Percentiles rank a stretch among this genome's conserved stretches.
Evolutionary conservation across 2,329 filamentous ascomycete genomes (phyloP).

Genomic region (Pseudogymnoascus sp.): DNA sequence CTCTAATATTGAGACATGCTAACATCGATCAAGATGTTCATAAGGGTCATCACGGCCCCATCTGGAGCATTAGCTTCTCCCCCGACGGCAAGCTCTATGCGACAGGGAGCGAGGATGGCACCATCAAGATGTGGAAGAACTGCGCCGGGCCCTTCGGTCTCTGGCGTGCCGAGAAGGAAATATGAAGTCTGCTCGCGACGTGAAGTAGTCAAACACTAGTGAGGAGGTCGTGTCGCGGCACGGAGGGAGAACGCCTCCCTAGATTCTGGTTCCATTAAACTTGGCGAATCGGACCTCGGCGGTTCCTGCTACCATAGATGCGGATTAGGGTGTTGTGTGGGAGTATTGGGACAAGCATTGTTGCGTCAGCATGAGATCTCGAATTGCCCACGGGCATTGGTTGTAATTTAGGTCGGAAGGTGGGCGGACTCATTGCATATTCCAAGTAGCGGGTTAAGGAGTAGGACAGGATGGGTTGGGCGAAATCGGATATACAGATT

Average conservation of each 20-base stretch:
- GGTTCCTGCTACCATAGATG: neutral
- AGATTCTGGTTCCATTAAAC: neutral
- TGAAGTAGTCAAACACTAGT: neutral
- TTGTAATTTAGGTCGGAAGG: slow-evolving; percentile 4
- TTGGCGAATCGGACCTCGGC: neutral
- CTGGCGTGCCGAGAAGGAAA: slow-evolving; percentile 36
- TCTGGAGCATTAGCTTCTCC: slow-evolving; percentile 92
- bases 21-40: slow-evolving; percentile 59
- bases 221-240: neutral
- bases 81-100: slow-evolving; percentile 95
- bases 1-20: neutral
- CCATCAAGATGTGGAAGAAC: slow-evolving; percentile 85
- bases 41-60: slow-evolving; percentile 94
- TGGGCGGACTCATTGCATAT: slow-evolving; percentile 6
- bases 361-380: neutral
- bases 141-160: slow-evolving; percentile 58
- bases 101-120: slow-evolving; percentile 93
- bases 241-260: neutral
- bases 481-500: slow-evolving; percentile 4
- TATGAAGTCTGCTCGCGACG: neutral
- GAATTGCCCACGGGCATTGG: neutral
- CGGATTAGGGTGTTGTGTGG: neutral
- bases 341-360: slow-evolving; percentile 1
- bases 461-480: neutral
- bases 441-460: neutral